phyloP scores from a whole-genome alignment of 441 rosid genomes.

The Kokia cookei region DNA sequence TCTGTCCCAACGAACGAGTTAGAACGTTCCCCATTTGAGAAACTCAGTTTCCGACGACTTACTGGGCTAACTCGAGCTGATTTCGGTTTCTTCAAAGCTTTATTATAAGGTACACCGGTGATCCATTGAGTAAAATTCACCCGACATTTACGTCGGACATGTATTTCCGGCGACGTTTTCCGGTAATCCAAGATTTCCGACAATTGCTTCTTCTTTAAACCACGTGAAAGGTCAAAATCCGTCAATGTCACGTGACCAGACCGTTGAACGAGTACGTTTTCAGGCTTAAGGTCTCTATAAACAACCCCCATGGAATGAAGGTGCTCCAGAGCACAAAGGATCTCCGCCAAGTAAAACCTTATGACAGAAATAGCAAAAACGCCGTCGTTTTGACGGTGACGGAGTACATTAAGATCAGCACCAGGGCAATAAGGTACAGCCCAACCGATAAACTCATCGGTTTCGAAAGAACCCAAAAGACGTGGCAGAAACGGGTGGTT shows the following conservation, averaged over 20 bases:
- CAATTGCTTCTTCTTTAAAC: slow-evolving; percentile 15
- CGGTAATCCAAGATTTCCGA: background rate
- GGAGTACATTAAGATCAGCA: slow-evolving; percentile 81
- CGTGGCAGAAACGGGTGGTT: slow-evolving; percentile 72
- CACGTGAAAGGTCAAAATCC: slow-evolving; percentile 87
- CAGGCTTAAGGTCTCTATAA: slow-evolving; percentile 87
- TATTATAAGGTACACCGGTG: slow-evolving; percentile 19
- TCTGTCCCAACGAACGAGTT: slow-evolving; percentile 92
- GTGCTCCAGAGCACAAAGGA: slow-evolving; percentile 70
- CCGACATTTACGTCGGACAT: slow-evolving; percentile 9
- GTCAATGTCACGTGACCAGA: slow-evolving; percentile 91
- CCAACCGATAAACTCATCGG: slow-evolving; percentile 68
- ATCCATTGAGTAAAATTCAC: slow-evolving; percentile 37
- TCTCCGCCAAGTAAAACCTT: slow-evolving; percentile 79
- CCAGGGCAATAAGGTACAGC: slow-evolving; percentile 91
- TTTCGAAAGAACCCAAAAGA: slow-evolving; percentile 51
- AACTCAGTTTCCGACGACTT: slow-evolving; percentile 52
- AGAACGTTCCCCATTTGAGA: slow-evolving; percentile 52
- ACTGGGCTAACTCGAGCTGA: slow-evolving; percentile 88
- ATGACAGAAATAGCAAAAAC: slow-evolving; percentile 70
- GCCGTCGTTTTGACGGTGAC: slow-evolving; percentile 66
- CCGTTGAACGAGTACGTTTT: slow-evolving; percentile 67
- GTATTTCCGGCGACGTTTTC: background rate
- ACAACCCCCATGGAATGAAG: slow-evolving; percentile 74
- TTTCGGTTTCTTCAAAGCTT: slow-evolving; percentile 42